Evolutionary conservation across 2,329 filamentous ascomycete species (phyloP), one percentile per base, ranked within the genome.

Genomic region (Raffaelea ambrosiae): DNA sequence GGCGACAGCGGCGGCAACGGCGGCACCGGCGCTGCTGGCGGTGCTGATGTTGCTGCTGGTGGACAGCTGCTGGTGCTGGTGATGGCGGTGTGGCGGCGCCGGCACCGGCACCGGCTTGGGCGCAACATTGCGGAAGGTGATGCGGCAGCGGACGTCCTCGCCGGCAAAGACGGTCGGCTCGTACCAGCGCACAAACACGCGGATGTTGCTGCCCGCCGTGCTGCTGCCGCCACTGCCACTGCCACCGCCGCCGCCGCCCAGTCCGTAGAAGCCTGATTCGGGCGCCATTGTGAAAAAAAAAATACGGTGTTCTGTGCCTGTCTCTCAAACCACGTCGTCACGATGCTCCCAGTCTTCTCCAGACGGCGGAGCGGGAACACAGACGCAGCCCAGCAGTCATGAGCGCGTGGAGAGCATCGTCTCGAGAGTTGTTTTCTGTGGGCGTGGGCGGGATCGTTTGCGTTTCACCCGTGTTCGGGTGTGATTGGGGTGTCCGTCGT

Each of bases 91-190:
- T 52, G 58, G 57, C 47, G 57, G 50, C 42, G 46, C n/a, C 39
- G 21, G 3, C 29, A 35, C 20, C 36, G 13, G 44, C 50, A 44
- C 26, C 31, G 41, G 54, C 51, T 48, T 49, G 40, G 40, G 49
- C 39, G 79, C 75, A 53, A 90, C 77, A 64, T 98, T 98, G 68
- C 86, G 91, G 70, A 98, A 98, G 44, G 88, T 96, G 65, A 98
- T 95, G 56, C 84, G 89, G 68, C 93, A 97, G 69, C 90, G 87
- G 61, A 97, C 79, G 61, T 95, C 86, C 73, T 98, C 93, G 66
- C 93, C 93, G 49, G 93, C 88, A 69, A 97, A 98, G 59, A 98
- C 88, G 53, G 87, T 90, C 65, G 91, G 83, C 63, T 95, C 87
- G 65, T 88, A 85, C 86, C 91, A 98, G 70, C 84, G 83, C 66